Conservation (phyloP, 768 basidiomycete species). For the Pisolithus albus region DNA sequence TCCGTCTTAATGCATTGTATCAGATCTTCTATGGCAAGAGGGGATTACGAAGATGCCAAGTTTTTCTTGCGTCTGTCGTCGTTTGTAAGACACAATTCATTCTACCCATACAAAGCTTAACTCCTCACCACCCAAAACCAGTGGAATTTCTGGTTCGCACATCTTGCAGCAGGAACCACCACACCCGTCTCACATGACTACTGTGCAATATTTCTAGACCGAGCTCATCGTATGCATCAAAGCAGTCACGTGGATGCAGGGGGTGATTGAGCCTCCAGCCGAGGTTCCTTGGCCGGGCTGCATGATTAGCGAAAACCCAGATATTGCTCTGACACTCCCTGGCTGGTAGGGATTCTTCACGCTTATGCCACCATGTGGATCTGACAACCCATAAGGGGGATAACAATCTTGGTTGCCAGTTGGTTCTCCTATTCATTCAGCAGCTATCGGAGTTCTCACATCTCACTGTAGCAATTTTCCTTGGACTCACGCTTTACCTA, state of each 20-base stretch:
- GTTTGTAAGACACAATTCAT: conserved; percentile 7
- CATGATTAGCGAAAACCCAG: conserved; percentile 3
- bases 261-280: conserved; percentile 12
- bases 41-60: not conserved
- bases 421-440: not conserved
- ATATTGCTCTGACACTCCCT: conserved; percentile 14
- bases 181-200: too few species aligned
- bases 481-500: not conserved
- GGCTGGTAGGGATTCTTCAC: conserved; percentile 11
- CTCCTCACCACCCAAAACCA: not conserved
- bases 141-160: conserved; percentile 15
- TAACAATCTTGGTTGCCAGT: conserved; percentile 15
- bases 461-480: not conserved
- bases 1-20: conserved; percentile 17
- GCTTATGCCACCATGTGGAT: not conserved
- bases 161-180: not conserved
- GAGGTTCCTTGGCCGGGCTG: conserved; percentile 13
- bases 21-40: not conserved
- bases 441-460: not conserved
- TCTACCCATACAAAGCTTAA: not conserved
- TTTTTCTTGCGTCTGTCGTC: conserved; percentile 8
- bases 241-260: conserved; percentile 11
- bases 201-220: conserved; percentile 4
- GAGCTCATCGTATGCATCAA: conserved; percentile 11
- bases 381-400: conserved; percentile 11